Percentiles rank a stretch among this genome's conserved stretches.
Conservation (phyloP, 805 yeast genomes). For the Clavispora vitiphila region DNA sequence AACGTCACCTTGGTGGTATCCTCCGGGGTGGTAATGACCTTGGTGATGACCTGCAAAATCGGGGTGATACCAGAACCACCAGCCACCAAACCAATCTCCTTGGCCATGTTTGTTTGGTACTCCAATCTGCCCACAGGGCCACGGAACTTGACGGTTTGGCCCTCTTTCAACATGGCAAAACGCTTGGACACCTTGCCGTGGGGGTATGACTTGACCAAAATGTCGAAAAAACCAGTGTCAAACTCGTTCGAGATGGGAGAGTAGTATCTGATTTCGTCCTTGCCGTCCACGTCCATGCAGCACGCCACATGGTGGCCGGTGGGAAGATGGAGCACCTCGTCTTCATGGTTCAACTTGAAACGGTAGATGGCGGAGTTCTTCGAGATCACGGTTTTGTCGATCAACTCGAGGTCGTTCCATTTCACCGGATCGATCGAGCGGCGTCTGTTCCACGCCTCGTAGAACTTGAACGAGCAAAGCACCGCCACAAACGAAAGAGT, state of each 20-base stretch:
- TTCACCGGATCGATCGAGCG: slow-evolving; percentile 43
- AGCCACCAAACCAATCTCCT: slow-evolving; percentile 64
- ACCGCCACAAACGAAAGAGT: slow-evolving; percentile 30
- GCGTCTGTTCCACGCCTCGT: slow-evolving; percentile 38
- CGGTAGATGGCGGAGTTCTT: slow-evolving; percentile 71
- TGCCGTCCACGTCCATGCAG: slow-evolving; percentile 42
- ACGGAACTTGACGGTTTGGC: slow-evolving; percentile 63
- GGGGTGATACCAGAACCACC: slow-evolving; percentile 94
- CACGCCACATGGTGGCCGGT: slow-evolving; percentile 75
- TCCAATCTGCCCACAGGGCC: slow-evolving; percentile 78
- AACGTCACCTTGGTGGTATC: slow-evolving; percentile 58
- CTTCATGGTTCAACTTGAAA: slow-evolving; percentile 56
- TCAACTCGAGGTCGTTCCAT: slow-evolving; percentile 64
- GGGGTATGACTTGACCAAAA: slow-evolving; percentile 69
- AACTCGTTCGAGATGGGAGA: slow-evolving; percentile 70
- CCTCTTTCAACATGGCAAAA: slow-evolving; percentile 60
- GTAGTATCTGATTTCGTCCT: slow-evolving; percentile 60
- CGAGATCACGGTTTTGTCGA: slow-evolving; percentile 69
- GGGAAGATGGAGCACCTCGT: slow-evolving; percentile 61
- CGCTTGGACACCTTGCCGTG: slow-evolving; percentile 65
- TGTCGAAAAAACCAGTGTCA: slow-evolving; percentile 71
- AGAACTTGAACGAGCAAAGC: slow-evolving; percentile 31
- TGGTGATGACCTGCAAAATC: slow-evolving; percentile 71
- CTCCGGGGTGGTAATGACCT: slow-evolving; percentile 62
- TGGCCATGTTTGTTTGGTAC: slow-evolving; percentile 53